phyloP scores from a whole-genome alignment of 345 rosid species.

The Dimocarpus longan region DNA sequence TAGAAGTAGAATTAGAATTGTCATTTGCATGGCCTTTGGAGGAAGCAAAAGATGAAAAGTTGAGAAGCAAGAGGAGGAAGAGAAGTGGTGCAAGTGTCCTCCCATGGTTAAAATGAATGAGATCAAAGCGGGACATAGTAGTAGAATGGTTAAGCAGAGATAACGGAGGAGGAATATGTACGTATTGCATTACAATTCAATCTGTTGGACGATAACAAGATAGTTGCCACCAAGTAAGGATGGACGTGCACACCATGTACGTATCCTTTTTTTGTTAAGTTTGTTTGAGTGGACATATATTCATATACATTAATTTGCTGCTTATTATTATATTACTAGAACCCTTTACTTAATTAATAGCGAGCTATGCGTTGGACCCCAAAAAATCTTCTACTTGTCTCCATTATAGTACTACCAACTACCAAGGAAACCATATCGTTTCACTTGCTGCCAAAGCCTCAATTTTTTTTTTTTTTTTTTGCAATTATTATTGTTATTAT shows the following conservation, averaged over 20 bases:
- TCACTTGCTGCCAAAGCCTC: background rate
- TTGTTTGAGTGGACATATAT: background rate
- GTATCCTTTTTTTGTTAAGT: background rate
- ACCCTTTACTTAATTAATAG: conserved; percentile 6
- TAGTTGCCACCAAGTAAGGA: conserved; percentile 47
- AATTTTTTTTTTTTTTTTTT: no score
- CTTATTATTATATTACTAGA: no score
- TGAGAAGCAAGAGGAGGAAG: conserved; percentile 24
- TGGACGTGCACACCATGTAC: conserved; percentile 52
- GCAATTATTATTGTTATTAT: no score
- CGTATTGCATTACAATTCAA: background rate
- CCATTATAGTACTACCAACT: background rate
- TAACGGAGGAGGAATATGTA: conserved; percentile 16
- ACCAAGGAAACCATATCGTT: background rate
- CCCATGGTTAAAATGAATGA: conserved; percentile 32
- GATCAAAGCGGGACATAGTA: conserved; percentile 6
- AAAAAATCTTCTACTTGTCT: background rate
- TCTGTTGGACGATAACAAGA: conserved; percentile 4
- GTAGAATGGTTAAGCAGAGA: conserved; percentile 12
- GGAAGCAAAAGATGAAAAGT: no score
- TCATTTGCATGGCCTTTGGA: no score
- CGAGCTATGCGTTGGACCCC: conserved; percentile 41
- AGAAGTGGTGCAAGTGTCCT: conserved; percentile 28
- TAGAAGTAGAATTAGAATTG: conserved; percentile 15
- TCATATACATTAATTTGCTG: no score